Base-by-base conservation (phyloP, 768 basidiomycete genomes). In the Russula earlei region DNA sequence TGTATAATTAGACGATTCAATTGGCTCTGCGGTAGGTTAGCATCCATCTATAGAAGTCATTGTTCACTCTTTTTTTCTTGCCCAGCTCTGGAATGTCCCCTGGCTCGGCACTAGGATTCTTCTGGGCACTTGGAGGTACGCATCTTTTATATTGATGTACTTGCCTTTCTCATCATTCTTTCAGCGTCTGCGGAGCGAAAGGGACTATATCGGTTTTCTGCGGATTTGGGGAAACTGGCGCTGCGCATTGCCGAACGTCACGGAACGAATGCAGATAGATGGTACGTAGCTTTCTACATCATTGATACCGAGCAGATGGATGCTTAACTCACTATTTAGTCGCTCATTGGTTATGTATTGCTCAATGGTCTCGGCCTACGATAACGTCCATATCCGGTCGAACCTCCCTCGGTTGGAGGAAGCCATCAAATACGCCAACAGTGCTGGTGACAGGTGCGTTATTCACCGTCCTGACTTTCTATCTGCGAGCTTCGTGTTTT, bases 101-200 rank as follows among this genome's bases (percentile, higher is more conserved):
- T 15, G 83, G 83, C 5, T 81, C 83, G 8, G 79, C 83, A 0
- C 67, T 84, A 17, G 86, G 86, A 6, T 84, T 88, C 67, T 84
- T 87, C 64, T 87, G 82, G 83, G 77, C 80, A 14, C 69, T 84
- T 6, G 80, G 78, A 66, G 82, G 83, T 83, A 62, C 27, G 67
- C 34, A 24, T 36, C n/a, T 14, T 33, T 15, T 46, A 48, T 49
- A 12, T 27, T 33, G 12, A 36, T 41, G 20, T 6, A 25, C 25
- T 51, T 38, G 15, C 25, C 20, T 29, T 27, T n/a, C 49, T 43
- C 37, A 42, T 41, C 29, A 17, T 36, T 42, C 20, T 49, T 52
- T 56, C 56, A 80, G 77, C 78, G 55, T 78, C 79, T 12, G 82
- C 81, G 4, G 84, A 86, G 64, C 68, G 76, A 58, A 71, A 79